Evolutionary conservation across 768 basidiomycete genomes (phyloP), one percentile per base, ranked within the genome.

Genomic region (Collybiopsis confluens): DNA sequence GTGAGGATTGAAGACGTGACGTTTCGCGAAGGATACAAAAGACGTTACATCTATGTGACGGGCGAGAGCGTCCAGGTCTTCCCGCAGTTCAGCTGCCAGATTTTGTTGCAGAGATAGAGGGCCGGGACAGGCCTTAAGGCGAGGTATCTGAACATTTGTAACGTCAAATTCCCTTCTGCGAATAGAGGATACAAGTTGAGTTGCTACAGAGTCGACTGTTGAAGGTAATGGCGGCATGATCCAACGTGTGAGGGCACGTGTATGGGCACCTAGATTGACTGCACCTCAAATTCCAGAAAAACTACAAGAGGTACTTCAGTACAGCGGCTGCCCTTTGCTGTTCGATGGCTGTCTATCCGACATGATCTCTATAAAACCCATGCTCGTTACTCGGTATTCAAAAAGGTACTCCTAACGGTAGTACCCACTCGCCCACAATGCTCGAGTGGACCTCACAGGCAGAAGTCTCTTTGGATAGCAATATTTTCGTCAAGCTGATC

Each of bases 61-160:
- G 6, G 75, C 72, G 20, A 88, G 75, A 0, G 70, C 62, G 35
- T 85, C 84, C 16, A 92, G 68, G 62, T 94, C 92, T 50, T 87
- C 86, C 27, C 90, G 74, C 54, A 94, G 67, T 63, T 92, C 91
- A 3, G 81, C 82, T 1, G 84, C 83, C 50, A 87, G 74, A 45
- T 82, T 78, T 63, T 92, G 86, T 60, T 96, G 93, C 2, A 81
- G 63, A 0, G 76, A 65, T 9, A 90, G 70, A 1, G 92, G 86
- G 0, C 88, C 91, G 8, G 68, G 72, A 65, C 90, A 95, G 48
- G 72, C 62, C 8, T 77, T 74, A 46, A 97, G 73, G 2, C 88
- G 81, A 1, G 92, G 89, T 30, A 97, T 76, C 66, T 92, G 89
- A 60, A 83, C 83, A 10, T 83, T 73, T 2, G 73, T 61, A 6